Conservation (phyloP, 306 rosid genomes). For the Arachis hypogaea region DNA sequence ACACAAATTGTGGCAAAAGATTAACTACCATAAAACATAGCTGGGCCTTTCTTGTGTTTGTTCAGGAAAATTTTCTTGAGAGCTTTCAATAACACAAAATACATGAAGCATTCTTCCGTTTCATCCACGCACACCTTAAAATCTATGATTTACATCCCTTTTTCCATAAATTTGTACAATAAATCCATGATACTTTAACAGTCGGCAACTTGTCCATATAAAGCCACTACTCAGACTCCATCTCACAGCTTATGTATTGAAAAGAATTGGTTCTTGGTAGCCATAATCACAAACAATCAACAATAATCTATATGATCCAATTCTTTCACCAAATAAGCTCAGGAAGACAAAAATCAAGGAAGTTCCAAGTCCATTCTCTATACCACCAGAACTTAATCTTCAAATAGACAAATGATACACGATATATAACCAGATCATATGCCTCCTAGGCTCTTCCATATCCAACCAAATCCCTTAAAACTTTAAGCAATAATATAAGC, state of each 20-base stretch:
- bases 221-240: neutral
- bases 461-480: neutral
- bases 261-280: neutral
- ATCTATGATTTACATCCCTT: neutral
- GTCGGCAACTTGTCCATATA: neutral
- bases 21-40: neutral
- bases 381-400: slow-evolving; percentile 21
- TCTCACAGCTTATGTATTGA: slow-evolving; percentile 13
- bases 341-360: slow-evolving; percentile 14
- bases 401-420: slow-evolving; percentile 7
- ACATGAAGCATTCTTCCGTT: neutral
- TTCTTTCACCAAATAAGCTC: slow-evolving; percentile 17
- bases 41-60: neutral
- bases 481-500: slow-evolving; percentile 7
- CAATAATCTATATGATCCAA: slow-evolving; percentile 22
- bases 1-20: neutral
- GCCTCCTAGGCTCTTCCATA: slow-evolving; percentile 12
- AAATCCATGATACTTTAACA: slow-evolving; percentile 14
- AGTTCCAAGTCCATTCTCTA: slow-evolving; percentile 24
- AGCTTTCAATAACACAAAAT: neutral
- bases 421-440: slow-evolving; percentile 27
- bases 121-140: slow-evolving; percentile 10
- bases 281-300: neutral
- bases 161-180: neutral
- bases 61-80: neutral